phyloP scores from a whole-genome alignment of 2,329 filamentous ascomycete genomes.

The Penicillium sp. region DNA sequence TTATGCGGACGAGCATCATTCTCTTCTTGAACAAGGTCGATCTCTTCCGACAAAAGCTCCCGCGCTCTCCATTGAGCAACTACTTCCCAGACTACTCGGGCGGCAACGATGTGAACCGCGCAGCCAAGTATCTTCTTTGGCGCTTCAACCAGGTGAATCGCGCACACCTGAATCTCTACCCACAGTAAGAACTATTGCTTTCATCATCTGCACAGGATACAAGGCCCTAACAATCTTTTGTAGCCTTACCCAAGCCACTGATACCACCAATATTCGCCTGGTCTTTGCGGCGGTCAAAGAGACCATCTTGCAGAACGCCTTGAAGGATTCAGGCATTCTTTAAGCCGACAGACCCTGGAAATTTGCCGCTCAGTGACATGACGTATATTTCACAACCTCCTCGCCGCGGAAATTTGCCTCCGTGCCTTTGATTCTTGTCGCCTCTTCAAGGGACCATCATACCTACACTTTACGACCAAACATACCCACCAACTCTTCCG shows the following conservation, averaged over 20 bases:
- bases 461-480: slow-evolving; percentile 10
- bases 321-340: slow-evolving; percentile 97
- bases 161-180: slow-evolving; percentile 92
- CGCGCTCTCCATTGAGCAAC: slow-evolving; percentile 82
- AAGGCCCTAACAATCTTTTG: slow-evolving; percentile 15
- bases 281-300: slow-evolving; percentile 99
- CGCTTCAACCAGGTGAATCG: slow-evolving; percentile 98
- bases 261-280: slow-evolving; percentile 95
- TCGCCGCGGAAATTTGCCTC: neutral
- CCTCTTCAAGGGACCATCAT: neutral
- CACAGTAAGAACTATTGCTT: slow-evolving; percentile 68
- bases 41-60: slow-evolving; percentile 92
- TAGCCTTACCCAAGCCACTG: slow-evolving; percentile 96
- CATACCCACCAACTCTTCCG: slow-evolving; percentile 7
- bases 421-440: neutral
- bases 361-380: neutral
- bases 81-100: slow-evolving; percentile 99
- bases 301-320: slow-evolving; percentile 95
- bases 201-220: slow-evolving; percentile 4
- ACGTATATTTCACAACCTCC: neutral
- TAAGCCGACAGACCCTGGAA: slow-evolving; percentile 33
- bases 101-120: slow-evolving; percentile 95
- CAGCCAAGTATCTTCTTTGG: slow-evolving; percentile 96
- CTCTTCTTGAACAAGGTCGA: slow-evolving; percentile 99
- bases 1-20: slow-evolving; percentile 98